Evolutionary conservation across 108 stramenopile genomes (phyloP), one percentile per base, ranked within the genome.

Genomic region (Pseudonitzschia pungens): DNA sequence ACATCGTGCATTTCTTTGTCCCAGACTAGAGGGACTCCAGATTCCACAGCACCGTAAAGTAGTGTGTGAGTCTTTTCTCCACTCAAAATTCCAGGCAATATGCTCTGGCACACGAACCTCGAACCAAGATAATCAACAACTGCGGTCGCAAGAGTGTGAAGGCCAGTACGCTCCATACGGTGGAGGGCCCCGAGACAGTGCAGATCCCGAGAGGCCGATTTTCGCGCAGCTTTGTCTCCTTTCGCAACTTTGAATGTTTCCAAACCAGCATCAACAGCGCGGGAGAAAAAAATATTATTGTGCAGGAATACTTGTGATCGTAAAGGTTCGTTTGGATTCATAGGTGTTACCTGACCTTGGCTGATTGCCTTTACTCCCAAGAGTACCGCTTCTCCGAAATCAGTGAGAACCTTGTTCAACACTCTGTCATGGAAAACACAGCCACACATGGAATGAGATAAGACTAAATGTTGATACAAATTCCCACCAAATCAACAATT

Each of bases 221-320:
- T 92, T 57, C 73, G 71, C 14, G 89, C 88, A 14, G 91, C 92
- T 36, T 67, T 71, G 68, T 92, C 92, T 28, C 91, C 94, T 65
- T 86, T 82, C 18, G 74, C 81, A 24, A 87, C 71, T 73, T 90
- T 90, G 82, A 92, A 90, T 14, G 91, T 95, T 73, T 92, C 94
- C 0, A 89, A 60, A 12, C 93, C 90, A 22, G 88, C 86, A 82
- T 95, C 91, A 51, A 93, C 74, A 7, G 92, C 96, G 26, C 91
- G 82, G 27, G 90, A 92, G 77, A 97, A 96, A 85, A 98, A 98
- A 56, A 96, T 97, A 74, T 95, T 96, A 84, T 98, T 98, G 91
- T 96, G 96, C 42, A 97, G 80, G 64, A 86, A 98, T 9, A 98
- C 98, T 78, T 97, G 96, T 20, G 93, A 83, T 28, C 87, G 81